A percentile compares a stretch with the other conserved stretches of the same genome.
Conservation (phyloP, 2,329 filamentous ascomycete genomes). For the Ascochyta rabiei region DNA sequence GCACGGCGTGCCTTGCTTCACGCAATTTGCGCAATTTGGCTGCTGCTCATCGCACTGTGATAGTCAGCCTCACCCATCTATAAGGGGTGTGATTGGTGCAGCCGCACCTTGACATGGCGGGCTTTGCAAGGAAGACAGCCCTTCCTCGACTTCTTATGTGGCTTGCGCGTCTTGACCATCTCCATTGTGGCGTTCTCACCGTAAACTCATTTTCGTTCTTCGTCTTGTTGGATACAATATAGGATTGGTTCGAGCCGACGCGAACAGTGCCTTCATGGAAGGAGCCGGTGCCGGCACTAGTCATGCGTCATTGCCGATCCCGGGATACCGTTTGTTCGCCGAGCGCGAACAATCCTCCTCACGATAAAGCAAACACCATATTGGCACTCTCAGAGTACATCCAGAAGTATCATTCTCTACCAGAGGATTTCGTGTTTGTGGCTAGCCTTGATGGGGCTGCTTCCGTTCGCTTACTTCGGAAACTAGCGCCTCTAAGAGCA, state of each 20-base stretch:
- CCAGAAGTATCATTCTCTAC: too few relatives aligned
- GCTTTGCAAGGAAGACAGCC: constrained; percentile 39
- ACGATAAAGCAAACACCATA: not conserved
- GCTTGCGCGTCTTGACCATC: constrained; percentile 33
- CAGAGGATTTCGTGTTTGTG: too few relatives aligned
- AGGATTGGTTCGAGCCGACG: constrained; percentile 14
- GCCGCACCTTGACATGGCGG: constrained; percentile 38
- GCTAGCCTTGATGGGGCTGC: not conserved
- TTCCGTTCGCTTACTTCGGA: not conserved
- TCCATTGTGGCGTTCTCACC: constrained; percentile 27
- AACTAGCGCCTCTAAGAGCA: too few relatives aligned
- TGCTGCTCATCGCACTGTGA: constrained; percentile 41
- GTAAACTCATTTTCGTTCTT: constrained; percentile 2
- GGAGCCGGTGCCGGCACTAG: constrained; percentile 12
- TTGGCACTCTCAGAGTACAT: not conserved
- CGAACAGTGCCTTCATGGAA: constrained; percentile 3
- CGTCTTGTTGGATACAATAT: constrained; percentile 1
- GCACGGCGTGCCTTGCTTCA: constrained; percentile 38
- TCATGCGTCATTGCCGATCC: constrained; percentile 6
- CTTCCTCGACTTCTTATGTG: constrained; percentile 39
- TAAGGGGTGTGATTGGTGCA: not conserved
- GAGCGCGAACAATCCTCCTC: not conserved
- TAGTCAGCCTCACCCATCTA: constrained; percentile 13
- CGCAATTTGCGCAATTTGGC: constrained; percentile 39
- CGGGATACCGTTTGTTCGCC: not conserved